phyloP scores from a whole-genome alignment of 305 asterid genomes.

The Ruellia speciosa region DNA sequence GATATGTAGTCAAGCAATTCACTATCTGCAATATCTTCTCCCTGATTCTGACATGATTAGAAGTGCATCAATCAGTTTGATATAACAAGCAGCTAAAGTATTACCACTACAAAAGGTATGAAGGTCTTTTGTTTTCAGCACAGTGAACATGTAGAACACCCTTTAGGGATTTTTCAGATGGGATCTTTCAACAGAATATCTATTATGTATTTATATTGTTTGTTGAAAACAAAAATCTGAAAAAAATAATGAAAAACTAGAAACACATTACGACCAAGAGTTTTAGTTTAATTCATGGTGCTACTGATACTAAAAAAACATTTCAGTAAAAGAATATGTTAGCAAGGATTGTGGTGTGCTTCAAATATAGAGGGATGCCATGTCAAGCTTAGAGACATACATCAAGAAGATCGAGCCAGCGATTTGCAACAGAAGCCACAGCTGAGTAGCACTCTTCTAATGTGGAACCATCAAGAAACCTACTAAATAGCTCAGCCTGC shows the following conservation, averaged over 20 bases:
- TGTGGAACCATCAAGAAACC: constrained; percentile 89
- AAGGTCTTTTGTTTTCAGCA: constrained; percentile 8
- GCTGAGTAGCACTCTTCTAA: constrained; percentile 85
- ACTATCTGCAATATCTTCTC: constrained; percentile 86
- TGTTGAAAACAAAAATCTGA: no score
- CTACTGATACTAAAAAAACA: constrained; percentile 16
- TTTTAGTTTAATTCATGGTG: constrained; percentile 15
- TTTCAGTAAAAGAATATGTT: constrained; percentile 3
- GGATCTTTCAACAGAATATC: constrained; percentile 8
- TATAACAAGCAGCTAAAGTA: constrained; percentile 12
- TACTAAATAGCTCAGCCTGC: constrained; percentile 96
- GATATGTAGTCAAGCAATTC: constrained; percentile 93
- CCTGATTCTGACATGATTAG: constrained; percentile 63
- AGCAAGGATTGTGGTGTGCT: constrained; percentile 7
- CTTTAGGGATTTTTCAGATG: constrained; percentile 9
- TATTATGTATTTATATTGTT: neutral
- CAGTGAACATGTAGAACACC: constrained; percentile 5
- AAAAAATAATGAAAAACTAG: no score
- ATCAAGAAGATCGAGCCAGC: constrained; percentile 99
- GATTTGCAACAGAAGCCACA: constrained; percentile 94
- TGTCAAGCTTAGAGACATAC: no score
- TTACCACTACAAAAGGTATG: constrained; percentile 1
- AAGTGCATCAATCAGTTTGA: constrained; percentile 14
- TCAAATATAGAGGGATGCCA: constrained; percentile 24
- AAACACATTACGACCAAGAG: constrained; percentile 10